These are phyloP conservation scores for Dactylellina haptotyla DNA, from an alignment of 2,329 filamentous ascomycete species.

Conservation along the genomic window DNA sequence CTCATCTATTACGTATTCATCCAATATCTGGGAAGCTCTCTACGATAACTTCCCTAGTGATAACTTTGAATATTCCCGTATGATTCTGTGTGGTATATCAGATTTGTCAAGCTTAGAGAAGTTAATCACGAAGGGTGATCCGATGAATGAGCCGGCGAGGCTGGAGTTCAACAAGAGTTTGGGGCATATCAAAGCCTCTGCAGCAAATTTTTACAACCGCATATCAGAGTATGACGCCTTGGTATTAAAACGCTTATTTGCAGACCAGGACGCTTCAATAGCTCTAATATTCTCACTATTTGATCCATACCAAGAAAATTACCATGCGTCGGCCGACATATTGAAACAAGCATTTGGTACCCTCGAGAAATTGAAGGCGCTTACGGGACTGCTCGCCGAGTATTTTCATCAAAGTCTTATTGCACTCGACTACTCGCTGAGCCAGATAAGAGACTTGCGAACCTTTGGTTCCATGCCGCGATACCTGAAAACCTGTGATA, in stretches of 20 bases:
- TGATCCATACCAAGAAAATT: conserved; percentile 80
- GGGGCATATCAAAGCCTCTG: conserved; percentile 69
- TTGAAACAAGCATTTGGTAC: conserved; percentile 75
- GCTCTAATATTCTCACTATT: conserved; percentile 82
- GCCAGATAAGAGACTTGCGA: conserved; percentile 67
- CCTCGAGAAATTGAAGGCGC: conserved; percentile 71
- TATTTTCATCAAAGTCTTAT: conserved; percentile 69
- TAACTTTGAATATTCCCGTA: conserved; percentile 55
- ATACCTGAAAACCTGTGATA: conserved; percentile 71
- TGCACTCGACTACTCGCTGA: conserved; percentile 69
- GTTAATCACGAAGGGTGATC: conserved; percentile 66
- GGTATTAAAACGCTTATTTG: conserved; percentile 76
- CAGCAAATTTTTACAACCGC: conserved; percentile 79
- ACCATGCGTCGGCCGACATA: conserved; percentile 81
- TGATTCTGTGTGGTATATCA: conserved; percentile 54
- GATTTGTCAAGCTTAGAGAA: conserved; percentile 56
- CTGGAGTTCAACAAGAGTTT: conserved; percentile 82
- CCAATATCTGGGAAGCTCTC: conserved; percentile 55
- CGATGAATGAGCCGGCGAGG: conserved; percentile 63
- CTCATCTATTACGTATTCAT: conserved; percentile 47
- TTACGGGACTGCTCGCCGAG: conserved; percentile 70
- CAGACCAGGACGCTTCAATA: conserved; percentile 74
- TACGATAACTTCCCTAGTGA: conserved; percentile 55
- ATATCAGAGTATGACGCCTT: conserved; percentile 78
- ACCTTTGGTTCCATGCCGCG: conserved; percentile 70